Evolutionary conservation across 495 filamentous ascomycete species (phyloP), one percentile per base, ranked within the genome.

Genomic region (Annulohypoxylon stygium): DNA sequence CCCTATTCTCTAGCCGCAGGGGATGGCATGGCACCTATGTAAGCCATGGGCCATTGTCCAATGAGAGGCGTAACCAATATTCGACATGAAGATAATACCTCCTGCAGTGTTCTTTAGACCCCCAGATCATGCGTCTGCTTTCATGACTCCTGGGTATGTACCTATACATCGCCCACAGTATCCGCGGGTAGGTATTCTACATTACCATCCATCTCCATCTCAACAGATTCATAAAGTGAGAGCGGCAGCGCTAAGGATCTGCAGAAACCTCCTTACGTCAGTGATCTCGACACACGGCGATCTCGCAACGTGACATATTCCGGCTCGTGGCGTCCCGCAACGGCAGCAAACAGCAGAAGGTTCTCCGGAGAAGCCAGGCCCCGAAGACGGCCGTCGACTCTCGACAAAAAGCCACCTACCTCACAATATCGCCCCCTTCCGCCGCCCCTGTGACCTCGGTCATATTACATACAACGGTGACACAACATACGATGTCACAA

Each of bases 401-500:
- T 23, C 20, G 20, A 23, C 20, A 23, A 23, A 23, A 39, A 39
- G 9, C 36, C 9, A 9, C 39, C 39, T 5, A 14, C 12, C 30
- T 12, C 25, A 53, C 45, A 34, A 34, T 16, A 12, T 45, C 36
- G 62, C 43, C 57, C 54, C 62, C 30, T 64, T 64, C 60, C 43
- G 50, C 57, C 62, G 62, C 25, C n/a, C 12, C 2, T 25, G 16
- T 53, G 61, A 48, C 48, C 34, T 54, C 62, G 47, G 57, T 50
- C 41, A 60, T 47, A 11, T 14, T 43, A 30, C 55, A 54, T 18
- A 62, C 14, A 58, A 45, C 50, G 9, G 45, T 58, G 43, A 51
- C 41, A 47, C 37, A 74, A 25, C 66, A 54, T 67, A 74, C 58
- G 71, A 74, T 62, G 62, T 59, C 53, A 57, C 53, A 57, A 48